These are phyloP conservation scores for Pichia kudriavzevii DNA, from an alignment of 1,139 yeast species.

Conservation along the genomic window DNA sequence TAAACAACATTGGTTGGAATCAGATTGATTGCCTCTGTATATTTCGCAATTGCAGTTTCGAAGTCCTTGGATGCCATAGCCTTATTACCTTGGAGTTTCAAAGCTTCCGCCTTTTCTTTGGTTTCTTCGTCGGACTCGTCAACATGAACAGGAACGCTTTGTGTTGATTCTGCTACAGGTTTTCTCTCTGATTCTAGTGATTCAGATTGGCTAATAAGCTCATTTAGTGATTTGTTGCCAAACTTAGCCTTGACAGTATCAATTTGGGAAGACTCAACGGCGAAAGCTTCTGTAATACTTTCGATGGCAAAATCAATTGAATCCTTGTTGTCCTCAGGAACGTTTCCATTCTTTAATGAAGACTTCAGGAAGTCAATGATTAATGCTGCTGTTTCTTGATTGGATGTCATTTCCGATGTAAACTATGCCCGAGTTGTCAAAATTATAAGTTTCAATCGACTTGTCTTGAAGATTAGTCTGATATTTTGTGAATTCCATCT, in stretches of 20 bases:
- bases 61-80: slow-evolving; percentile 80
- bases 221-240: slow-evolving; percentile 42
- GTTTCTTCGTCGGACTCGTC: slow-evolving; percentile 39
- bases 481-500: too few relatives aligned
- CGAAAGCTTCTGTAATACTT: slow-evolving; percentile 84
- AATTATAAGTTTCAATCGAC: too few relatives aligned
- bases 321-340: slow-evolving; percentile 75
- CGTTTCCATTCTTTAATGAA: slow-evolving; percentile 53
- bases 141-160: slow-evolving; percentile 36
- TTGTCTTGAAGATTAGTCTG: too few relatives aligned
- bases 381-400: slow-evolving; percentile 67
- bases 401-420: slow-evolving; percentile 21
- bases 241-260: slow-evolving; percentile 33
- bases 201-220: slow-evolving; percentile 32
- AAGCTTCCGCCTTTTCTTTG: slow-evolving; percentile 72
- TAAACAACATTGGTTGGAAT: slow-evolving; percentile 74
- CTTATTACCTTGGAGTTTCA: slow-evolving; percentile 83
- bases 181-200: slow-evolving; percentile 1
- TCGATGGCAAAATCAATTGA: slow-evolving; percentile 95
- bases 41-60: slow-evolving; percentile 61
- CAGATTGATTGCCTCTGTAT: slow-evolving; percentile 73
- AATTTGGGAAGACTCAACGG: slow-evolving; percentile 47
- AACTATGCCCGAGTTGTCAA: too few relatives aligned
- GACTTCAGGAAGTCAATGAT: slow-evolving; percentile 65
- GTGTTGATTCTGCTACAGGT: slow-evolving; percentile 17